phyloP scores from a whole-genome alignment of 2,329 filamentous ascomycete species.

The Claviceps citrina region DNA sequence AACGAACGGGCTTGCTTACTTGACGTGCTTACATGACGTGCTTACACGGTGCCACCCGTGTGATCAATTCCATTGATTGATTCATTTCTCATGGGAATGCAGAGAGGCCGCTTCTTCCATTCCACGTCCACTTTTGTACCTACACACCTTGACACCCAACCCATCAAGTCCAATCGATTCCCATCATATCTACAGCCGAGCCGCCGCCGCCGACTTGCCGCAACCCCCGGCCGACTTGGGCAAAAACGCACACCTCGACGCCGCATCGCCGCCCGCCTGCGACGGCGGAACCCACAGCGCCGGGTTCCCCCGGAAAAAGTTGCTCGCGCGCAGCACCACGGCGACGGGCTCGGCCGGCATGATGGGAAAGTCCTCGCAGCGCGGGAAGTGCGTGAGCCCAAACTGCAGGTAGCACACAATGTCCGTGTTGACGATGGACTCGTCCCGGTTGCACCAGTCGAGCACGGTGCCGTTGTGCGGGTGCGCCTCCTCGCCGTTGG shows the following conservation, averaged over 20 bases:
- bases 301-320: conserved; percentile 38
- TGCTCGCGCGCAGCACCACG: conserved; percentile 33
- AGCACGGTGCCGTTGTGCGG: conserved; percentile 17
- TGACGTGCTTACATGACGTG: too few relatives aligned
- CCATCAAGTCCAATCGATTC: too few relatives aligned
- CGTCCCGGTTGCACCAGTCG: conserved; percentile 32
- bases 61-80: too few relatives aligned
- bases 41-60: too few relatives aligned
- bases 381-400: conserved; percentile 44
- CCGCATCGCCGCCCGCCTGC: conserved; percentile 18
- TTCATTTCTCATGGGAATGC: too few relatives aligned
- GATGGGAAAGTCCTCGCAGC: conserved; percentile 51
- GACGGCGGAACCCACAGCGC: conserved; percentile 33
- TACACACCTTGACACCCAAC: too few relatives aligned
- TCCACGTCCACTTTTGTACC: too few relatives aligned
- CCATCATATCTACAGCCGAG: too few relatives aligned
- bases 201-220: too few relatives aligned
- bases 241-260: conserved; percentile 10
- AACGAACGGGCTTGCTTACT: too few relatives aligned
- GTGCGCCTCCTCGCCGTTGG: conserved; percentile 19
- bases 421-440: conserved; percentile 33
- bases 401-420: conserved; percentile 36
- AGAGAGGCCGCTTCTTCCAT: too few relatives aligned
- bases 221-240: conserved; percentile 4
- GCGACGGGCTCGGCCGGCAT: conserved; percentile 47